Evolutionary conservation across 1,284 basidiomycete genomes (phyloP).

Genomic region (Kalmanozyma brasiliensis): DNA sequence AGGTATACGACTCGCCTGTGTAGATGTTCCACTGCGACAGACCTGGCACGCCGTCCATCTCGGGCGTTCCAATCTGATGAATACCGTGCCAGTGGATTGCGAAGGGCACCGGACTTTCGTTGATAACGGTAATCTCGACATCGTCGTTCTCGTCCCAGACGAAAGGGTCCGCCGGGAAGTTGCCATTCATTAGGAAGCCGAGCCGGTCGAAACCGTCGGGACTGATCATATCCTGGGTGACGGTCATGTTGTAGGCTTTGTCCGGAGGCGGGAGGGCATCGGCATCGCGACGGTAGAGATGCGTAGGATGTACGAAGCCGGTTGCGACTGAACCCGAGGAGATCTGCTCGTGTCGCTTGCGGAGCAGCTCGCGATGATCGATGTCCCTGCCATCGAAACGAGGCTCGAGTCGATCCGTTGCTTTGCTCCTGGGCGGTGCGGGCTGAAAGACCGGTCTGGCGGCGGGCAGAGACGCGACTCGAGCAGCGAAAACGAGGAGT

Average conservation of each 20-base stretch:
- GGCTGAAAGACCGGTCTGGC: conserved; percentile 10
- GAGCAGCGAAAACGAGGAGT: conserved; percentile 5
- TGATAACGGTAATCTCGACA: conserved; percentile 45
- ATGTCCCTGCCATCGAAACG: background rate
- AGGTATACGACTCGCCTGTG: conserved; percentile 36
- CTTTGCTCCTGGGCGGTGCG: background rate
- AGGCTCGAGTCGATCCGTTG: background rate
- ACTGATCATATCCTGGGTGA: conserved; percentile 39
- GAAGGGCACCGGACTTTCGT: conserved; percentile 42
- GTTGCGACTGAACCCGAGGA: conserved; percentile 26
- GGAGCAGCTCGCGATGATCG: conserved; percentile 24
- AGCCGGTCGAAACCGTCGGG: conserved; percentile 44
- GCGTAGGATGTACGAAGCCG: conserved; percentile 36
- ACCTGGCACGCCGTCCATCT: conserved; percentile 57
- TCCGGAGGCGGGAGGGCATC: conserved; percentile 36
- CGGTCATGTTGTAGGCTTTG: conserved; percentile 37
- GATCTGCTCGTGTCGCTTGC: conserved; percentile 31
- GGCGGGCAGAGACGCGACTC: conserved; percentile 1
- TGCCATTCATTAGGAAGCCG: conserved; percentile 52
- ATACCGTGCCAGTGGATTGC: conserved; percentile 55
- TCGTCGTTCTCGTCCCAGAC: conserved; percentile 56
- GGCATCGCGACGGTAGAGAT: conserved; percentile 38
- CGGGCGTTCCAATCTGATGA: conserved; percentile 49
- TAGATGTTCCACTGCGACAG: conserved; percentile 55
- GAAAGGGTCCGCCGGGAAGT: conserved; percentile 41